Base-by-base conservation (phyloP, 129 eudicot genomes). In the Centella asiatica region DNA sequence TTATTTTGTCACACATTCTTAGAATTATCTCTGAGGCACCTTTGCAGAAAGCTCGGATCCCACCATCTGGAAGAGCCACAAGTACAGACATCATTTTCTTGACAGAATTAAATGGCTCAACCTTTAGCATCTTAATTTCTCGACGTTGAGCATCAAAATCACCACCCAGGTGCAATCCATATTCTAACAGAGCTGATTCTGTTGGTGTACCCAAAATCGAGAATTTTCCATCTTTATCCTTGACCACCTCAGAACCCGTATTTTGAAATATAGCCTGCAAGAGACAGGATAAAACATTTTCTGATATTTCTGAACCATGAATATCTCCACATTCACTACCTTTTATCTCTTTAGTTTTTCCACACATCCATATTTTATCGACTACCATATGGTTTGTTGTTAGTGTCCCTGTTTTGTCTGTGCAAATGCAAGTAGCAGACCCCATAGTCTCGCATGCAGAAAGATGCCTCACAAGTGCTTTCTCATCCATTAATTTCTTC, bases 381-480 rank as follows among this genome's bases (percentile, higher is more conserved):
- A 90, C 87, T 29, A 83, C 81, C 97, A 90, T 90, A 62, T 79
- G 97, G 65, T 90, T 89, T 23, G 97, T 89, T 29, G 97, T 89
- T 46, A 89, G 61, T 20, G 97, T 89, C 10, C 95, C 97, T 11
- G 97, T 89, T 75, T 85, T 89, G 61, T 89, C 97, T 0, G 95
- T 82, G 77, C 97, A 89, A 31, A 89, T 89, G 69, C 76, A 60
- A 61, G 76, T 85, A 11, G 88, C 84, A 42, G 97, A 85, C 44
- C 95, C 95, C 97, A 85, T 89, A 37, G 95, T 89, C 72, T 89
- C 97, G 71, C 97, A 89, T 44, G 95, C 95, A 29, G 97, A 83
- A 20, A 83, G 80, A 78, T 86, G 95, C 49, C 94, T 83, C 26
- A 90, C 97, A 29, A 90, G 76, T 44, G 95, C 97, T 53, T 70